Evolutionary conservation across 148 eudicot genomes (phyloP).

Genomic region (Fagopyrum esculentum): DNA sequence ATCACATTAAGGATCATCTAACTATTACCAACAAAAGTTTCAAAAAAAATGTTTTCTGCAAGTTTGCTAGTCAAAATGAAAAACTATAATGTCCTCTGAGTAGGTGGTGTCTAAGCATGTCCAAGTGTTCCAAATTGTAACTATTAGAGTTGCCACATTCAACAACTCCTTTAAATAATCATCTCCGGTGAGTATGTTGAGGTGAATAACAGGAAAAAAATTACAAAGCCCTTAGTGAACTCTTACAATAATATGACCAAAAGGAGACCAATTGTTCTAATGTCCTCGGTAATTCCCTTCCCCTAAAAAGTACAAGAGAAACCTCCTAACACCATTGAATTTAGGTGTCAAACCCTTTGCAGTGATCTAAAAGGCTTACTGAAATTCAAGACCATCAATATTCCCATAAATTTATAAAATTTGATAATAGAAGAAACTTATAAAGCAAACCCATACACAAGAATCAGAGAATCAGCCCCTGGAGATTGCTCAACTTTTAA

Average conservation of each 20-base stretch:
- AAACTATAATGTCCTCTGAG: neutral
- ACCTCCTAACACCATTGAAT: neutral
- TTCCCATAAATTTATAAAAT: neutral
- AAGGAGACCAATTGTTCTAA: neutral
- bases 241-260: neutral
- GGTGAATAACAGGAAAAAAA: neutral
- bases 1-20: neutral
- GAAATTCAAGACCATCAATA: neutral
- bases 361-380: constrained; percentile 4
- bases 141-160: neutral
- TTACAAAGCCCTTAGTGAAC: neutral
- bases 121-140: neutral
- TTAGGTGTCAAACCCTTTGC: neutral
- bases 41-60: neutral
- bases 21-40: neutral
- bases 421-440: neutral
- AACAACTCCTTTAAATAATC: neutral
- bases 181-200: neutral
- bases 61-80: neutral
- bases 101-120: neutral
- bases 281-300: neutral
- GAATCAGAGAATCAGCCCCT: neutral
- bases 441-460: neutral
- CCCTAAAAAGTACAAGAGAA: neutral
- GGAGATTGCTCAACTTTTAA: neutral